These are phyloP conservation scores for Cubamyces sp. DNA, from an alignment of 768 basidiomycete species.

Conservation along the genomic window DNA sequence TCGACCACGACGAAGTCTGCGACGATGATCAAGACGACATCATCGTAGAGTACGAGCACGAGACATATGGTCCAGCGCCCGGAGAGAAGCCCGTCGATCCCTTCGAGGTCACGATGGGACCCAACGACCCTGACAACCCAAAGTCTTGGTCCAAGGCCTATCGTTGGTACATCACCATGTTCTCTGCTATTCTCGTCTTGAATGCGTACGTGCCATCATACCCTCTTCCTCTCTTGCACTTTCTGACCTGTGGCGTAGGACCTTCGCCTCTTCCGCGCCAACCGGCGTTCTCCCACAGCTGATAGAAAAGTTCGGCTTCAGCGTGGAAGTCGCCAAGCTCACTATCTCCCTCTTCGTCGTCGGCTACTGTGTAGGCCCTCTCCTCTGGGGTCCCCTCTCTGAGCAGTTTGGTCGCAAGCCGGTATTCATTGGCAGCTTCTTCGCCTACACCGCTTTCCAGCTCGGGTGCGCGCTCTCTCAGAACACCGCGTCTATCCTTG, in stretches of 20 bases:
- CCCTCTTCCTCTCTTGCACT: slow-evolving; percentile 31
- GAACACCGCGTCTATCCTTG: slow-evolving; percentile 65
- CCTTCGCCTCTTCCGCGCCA: slow-evolving; percentile 66
- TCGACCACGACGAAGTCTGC: background rate
- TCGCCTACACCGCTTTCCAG: slow-evolving; percentile 68
- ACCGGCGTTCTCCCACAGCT: slow-evolving; percentile 51
- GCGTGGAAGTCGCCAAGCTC: slow-evolving; percentile 55
- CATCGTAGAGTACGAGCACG: slow-evolving; percentile 28
- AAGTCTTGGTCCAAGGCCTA: slow-evolving; percentile 27
- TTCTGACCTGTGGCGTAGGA: slow-evolving; percentile 49
- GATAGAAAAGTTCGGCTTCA: slow-evolving; percentile 51
- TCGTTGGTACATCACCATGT: slow-evolving; percentile 35
- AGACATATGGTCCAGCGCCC: slow-evolving; percentile 31
- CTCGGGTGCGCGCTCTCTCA: slow-evolving; percentile 62
- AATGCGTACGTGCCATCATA: slow-evolving; percentile 41
- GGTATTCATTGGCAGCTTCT: slow-evolving; percentile 40
- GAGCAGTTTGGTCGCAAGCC: slow-evolving; percentile 39
- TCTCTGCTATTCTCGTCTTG: slow-evolving; percentile 30
- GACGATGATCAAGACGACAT: slow-evolving; percentile 21
- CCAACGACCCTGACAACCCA: slow-evolving; percentile 32
- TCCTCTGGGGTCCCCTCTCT: slow-evolving; percentile 61
- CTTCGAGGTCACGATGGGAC: slow-evolving; percentile 31
- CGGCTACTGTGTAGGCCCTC: slow-evolving; percentile 68
- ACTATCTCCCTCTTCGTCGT: slow-evolving; percentile 65
- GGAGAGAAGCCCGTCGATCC: slow-evolving; percentile 33